A percentile compares a stretch with the other conserved stretches of the same genome.
Evolutionary conservation across 2,329 filamentous ascomycete species (phyloP).

Genomic region (Aspergillus tanneri): DNA sequence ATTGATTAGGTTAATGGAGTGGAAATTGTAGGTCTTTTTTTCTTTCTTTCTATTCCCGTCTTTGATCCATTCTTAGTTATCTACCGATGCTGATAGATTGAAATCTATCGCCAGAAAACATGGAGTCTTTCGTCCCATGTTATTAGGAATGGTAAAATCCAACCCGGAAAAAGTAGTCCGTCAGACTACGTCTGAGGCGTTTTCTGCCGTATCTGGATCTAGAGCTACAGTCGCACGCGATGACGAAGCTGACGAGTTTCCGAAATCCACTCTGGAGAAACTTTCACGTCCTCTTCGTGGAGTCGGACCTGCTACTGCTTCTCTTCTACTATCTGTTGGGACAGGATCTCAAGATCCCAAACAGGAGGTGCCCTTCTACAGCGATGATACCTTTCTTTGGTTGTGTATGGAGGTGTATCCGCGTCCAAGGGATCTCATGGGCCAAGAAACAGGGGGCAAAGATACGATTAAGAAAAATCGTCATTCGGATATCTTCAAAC

Average conservation of each 20-base stretch:
- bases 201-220: constrained; percentile 18
- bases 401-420: constrained; percentile 31
- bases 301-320: constrained; percentile 45
- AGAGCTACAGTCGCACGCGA: too few relatives aligned
- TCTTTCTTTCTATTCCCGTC: background rate
- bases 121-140: constrained; percentile 39
- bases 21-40: constrained; percentile 43
- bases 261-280: constrained; percentile 31
- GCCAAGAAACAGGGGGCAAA: background rate
- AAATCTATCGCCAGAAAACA: constrained; percentile 34
- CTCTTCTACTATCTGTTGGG: constrained; percentile 41
- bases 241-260: constrained; percentile 22
- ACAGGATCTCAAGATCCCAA: constrained; percentile 12
- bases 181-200: constrained; percentile 30
- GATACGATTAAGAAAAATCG: constrained; percentile 8
- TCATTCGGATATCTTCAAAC: constrained; percentile 9
- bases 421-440: background rate
- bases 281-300: constrained; percentile 40
- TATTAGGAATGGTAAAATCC: constrained; percentile 42
- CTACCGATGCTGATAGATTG: too few relatives aligned
- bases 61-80: background rate
- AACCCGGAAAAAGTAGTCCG: constrained; percentile 30
- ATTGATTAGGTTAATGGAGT: constrained; percentile 41
- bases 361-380: constrained; percentile 41
- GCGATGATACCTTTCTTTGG: constrained; percentile 46